These are phyloP conservation scores for Phlebiopsis gigantea DNA, from an alignment of 768 basidiomycete species.

Conservation along the genomic window DNA sequence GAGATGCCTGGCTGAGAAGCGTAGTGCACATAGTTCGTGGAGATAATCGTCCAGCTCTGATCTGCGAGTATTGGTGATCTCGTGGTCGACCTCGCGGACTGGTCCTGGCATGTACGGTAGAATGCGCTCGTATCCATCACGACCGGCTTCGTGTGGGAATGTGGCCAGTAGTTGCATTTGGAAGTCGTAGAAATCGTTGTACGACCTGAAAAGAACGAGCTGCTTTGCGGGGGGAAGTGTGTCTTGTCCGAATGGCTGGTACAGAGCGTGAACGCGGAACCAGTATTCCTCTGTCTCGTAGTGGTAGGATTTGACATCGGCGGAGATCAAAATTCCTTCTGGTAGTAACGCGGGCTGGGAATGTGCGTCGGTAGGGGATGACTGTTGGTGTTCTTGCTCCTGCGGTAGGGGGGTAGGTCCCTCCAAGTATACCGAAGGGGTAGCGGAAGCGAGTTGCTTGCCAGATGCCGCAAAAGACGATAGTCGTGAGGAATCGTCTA, in stretches of 20 bases:
- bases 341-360: slow-evolving; percentile 44
- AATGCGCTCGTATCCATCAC: slow-evolving; percentile 63
- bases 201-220: slow-evolving; percentile 88
- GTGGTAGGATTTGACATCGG: slow-evolving; percentile 95
- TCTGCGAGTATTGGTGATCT: slow-evolving; percentile 73
- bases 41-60: slow-evolving; percentile 89
- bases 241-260: slow-evolving; percentile 72
- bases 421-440: slow-evolving; percentile 12
- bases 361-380: slow-evolving; percentile 7
- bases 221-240: slow-evolving; percentile 63
- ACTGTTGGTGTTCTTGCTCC: slow-evolving; percentile 18
- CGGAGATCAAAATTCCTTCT: slow-evolving; percentile 79
- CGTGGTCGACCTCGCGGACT: slow-evolving; percentile 74
- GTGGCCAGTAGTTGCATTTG: slow-evolving; percentile 83
- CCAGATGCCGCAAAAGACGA: slow-evolving; percentile 17
- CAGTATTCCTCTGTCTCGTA: slow-evolving; percentile 94
- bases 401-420: slow-evolving; percentile 16
- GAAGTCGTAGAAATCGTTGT: slow-evolving; percentile 98
- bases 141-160: slow-evolving; percentile 90
- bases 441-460: slow-evolving; percentile 4
- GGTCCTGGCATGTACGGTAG: slow-evolving; percentile 99
- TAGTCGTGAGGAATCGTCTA: slow-evolving; percentile 59
- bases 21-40: slow-evolving; percentile 69
- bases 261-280: slow-evolving; percentile 91
- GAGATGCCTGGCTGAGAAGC: slow-evolving; percentile 69